Percentiles rank a stretch among this genome's conserved stretches.
Conservation (phyloP, 2,329 filamentous ascomycete species). For the Passalora sequoiae region DNA sequence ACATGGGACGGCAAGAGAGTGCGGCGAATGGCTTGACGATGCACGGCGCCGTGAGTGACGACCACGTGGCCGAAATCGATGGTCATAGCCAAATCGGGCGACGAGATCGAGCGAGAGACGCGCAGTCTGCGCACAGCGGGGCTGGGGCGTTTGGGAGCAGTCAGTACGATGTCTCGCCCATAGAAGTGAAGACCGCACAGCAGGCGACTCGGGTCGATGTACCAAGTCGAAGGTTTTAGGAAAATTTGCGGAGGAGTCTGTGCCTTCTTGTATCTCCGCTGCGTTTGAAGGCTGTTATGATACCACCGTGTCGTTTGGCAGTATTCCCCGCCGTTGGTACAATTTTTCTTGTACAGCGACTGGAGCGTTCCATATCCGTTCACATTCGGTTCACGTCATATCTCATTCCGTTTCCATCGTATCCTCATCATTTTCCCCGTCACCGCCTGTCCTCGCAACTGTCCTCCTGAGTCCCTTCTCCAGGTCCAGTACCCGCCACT, state of each 20-base stretch:
- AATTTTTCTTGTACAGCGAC: background rate
- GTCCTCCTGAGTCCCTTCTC: slow-evolving; percentile 23
- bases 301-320: too few relatives aligned
- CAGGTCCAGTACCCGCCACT: slow-evolving; percentile 54
- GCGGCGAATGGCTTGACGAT: slow-evolving; percentile 43
- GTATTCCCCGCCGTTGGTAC: too few relatives aligned
- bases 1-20: slow-evolving; percentile 42
- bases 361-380: background rate
- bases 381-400: background rate
- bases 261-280: background rate
- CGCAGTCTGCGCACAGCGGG: too few relatives aligned
- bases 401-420: background rate
- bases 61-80: slow-evolving; percentile 14
- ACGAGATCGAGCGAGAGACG: slow-evolving; percentile 9
- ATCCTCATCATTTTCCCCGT: background rate
- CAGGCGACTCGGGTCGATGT: background rate
- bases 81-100: slow-evolving; percentile 6
- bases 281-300: background rate
- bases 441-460: background rate
- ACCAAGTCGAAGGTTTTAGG: background rate
- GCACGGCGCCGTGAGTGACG: slow-evolving; percentile 36
- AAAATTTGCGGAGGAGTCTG: background rate
- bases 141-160: slow-evolving; percentile 12
- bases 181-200: slow-evolving; percentile 13
- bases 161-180: slow-evolving; percentile 16